A percentile compares a stretch with the other conserved stretches of the same genome.
Conservation (phyloP, 192 early-diverging fungal genomes). For the Oehlia diaphana region DNA sequence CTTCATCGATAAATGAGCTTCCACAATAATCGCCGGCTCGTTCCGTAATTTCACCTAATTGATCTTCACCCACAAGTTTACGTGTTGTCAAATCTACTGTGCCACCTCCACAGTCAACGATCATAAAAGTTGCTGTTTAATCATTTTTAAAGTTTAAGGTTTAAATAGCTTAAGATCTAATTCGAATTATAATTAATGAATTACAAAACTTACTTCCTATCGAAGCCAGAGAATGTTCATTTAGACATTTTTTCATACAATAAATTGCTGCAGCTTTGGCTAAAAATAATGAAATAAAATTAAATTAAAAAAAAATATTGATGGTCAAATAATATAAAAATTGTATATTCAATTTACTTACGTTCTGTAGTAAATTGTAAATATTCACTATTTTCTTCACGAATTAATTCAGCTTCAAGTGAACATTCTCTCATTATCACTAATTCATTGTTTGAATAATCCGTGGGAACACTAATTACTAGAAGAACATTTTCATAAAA, state of each 20-base stretch:
- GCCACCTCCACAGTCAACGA: constrained; percentile 46
- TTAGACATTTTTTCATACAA: not conserved
- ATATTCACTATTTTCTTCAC: not conserved
- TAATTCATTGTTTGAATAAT: not conserved
- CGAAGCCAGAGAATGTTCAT: not conserved
- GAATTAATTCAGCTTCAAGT: not conserved
- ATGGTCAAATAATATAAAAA: not conserved
- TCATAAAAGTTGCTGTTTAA: constrained; percentile 29
- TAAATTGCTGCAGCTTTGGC: constrained; percentile 19
- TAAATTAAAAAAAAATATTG: too few species aligned
- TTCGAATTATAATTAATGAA: too few species aligned
- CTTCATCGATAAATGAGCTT: constrained; percentile 45
- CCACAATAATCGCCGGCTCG: constrained; percentile 51
- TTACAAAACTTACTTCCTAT: not conserved
- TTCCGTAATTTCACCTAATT: constrained; percentile 47
- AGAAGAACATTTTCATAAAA: not conserved
- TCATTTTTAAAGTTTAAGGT: too few species aligned
- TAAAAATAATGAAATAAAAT: not conserved
- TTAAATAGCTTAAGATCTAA: too few species aligned
- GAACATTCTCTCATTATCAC: constrained; percentile 11
- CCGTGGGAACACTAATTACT: not conserved
- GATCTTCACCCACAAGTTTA: not conserved
- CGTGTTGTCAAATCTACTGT: constrained; percentile 38
- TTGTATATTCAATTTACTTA: not conserved
- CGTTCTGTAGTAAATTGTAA: constrained; percentile 17